Evolutionary conservation across 371 early-diverging fungal genomes (phyloP), one percentile per base, ranked within the genome.

Genomic region (Mortierella sp.): DNA sequence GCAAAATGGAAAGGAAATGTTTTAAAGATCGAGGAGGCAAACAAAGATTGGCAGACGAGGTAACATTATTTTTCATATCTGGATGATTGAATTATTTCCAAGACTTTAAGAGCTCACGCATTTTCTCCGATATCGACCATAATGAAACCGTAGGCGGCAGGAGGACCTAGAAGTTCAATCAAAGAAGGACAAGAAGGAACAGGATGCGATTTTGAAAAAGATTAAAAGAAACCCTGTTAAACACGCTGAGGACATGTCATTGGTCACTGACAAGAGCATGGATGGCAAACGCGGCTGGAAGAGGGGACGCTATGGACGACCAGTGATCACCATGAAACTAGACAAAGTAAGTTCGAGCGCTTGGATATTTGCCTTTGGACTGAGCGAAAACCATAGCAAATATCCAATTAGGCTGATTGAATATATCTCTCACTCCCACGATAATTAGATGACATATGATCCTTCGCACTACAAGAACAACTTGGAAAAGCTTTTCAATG

Each of bases 1-100:
- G 88, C 96, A n/a, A 95, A 94, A 70, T 97, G 97, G 97, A 95
- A 92, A 81, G 97, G 96, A 35, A 83, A 87, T 60, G 85, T 86
- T 26, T 71, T 97, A 71, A 88, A 89, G 60, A 81, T 97, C 35
- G 94, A 95, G 71, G 94, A 93, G 43, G 95, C 97, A 8, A 93
- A 93, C 74, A 90, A 90, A 43, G 89, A 91, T 75, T 95, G 91
- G 85, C 78, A 78, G 45, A 66, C 78, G 62, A 78, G 58, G 78
- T 76, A 76, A 45, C 5, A 30, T 28, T 43, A 32, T 12, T 39
- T 4, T 6, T 37, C 20, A 61, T 20, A 32, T 61, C 10, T n/a
- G 39, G 59, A 30, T 49, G 5, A 16, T 14, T 16, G 35, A 8
- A 35, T 35, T 35, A 35, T 35, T 35, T 35, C 35, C 35, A 35